Evolutionary conservation across 768 basidiomycete species (phyloP), one percentile per base, ranked within the genome.

Genomic region (Udeniomyces megalosporus): DNA sequence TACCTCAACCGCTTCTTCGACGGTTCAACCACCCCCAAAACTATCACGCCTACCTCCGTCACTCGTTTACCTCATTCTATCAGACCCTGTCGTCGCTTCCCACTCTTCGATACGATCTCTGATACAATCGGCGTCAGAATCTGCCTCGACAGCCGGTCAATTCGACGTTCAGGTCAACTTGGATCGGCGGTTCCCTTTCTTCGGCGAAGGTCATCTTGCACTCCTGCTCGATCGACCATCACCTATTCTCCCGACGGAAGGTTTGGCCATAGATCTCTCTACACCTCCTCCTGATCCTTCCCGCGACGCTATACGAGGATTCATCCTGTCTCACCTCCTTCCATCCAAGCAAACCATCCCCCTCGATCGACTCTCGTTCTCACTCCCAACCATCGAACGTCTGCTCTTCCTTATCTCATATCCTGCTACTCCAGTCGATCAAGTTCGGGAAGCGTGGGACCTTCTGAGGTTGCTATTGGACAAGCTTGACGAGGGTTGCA

Each of bases 1-100:
- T 73, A 73, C 22, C 74, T 85, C 58, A 78, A 85, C 51, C 76
- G 75, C 46, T 78, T 84, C 65, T 66, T 76, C 35, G 49, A 22
- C 32, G 6, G 34, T 53, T 1, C 60, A 72, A 15, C 26, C 64
- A 4, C 29, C 64, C 68, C 35, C 52, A 22, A 35, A 24, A 14
- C 57, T 57, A 22, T 64, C 62, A 7, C 45, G 57, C 1, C 60
- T 74, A 14, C 29, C 64, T 7, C 29, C 65, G 4, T 53, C 71
- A 2, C 35, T 69, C 29, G 24, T 67, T 14, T 71, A 71, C 38
- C 69, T 74, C 4, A 54, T 72, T 24, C 57, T 71, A 28, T 61
- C 60, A 15, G 66, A 69, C 34, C 68, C 71, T 1, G 38, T 66
- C 1, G 35, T 71, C 26, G 24, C 69, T 17, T 17, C 34, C 10